Conservation (phyloP, 352 stramenopile genomes). For the Pythium utonaiense region DNA sequence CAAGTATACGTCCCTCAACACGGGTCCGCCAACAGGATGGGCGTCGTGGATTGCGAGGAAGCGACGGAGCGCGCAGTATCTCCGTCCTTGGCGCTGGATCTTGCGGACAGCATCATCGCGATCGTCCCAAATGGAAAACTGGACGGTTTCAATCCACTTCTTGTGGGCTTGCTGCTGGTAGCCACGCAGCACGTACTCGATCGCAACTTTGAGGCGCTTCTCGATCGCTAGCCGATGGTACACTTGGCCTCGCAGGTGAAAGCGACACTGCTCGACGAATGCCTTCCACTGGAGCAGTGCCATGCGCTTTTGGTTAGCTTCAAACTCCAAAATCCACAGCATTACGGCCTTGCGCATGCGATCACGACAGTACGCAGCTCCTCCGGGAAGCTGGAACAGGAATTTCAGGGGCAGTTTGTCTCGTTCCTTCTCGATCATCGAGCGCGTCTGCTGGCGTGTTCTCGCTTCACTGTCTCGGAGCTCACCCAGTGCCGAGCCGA, state of each 20-base stretch:
- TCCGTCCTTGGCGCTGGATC: conserved; percentile 54
- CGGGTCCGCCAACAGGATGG: conserved; percentile 35
- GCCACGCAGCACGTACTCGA: conserved; percentile 63
- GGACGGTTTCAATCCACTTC: conserved; percentile 54
- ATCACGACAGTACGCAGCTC: conserved; percentile 66
- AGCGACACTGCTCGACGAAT: conserved; percentile 60
- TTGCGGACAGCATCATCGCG: conserved; percentile 44
- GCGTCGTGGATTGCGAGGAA: conserved; percentile 45
- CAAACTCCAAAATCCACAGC: conserved; percentile 70
- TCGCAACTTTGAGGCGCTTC: conserved; percentile 56
- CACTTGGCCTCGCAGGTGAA: conserved; percentile 43
- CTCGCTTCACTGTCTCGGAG: conserved; percentile 36
- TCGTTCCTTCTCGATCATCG: conserved; percentile 52
- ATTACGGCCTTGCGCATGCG: conserved; percentile 66
- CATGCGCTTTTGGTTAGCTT: conserved; percentile 69
- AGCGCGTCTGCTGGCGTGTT: conserved; percentile 37
- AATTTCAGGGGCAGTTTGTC: conserved; percentile 73
- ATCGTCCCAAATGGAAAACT: conserved; percentile 53
- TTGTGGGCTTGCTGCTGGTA: conserved; percentile 57
- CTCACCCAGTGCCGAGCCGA: conserved; percentile 38
- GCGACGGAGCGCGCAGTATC: conserved; percentile 30
- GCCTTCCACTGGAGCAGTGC: conserved; percentile 81
- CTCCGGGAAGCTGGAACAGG: conserved; percentile 75
- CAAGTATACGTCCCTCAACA: conserved; percentile 60
- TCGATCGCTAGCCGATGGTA: conserved; percentile 61